Evolutionary conservation across 192 early-diverging fungal species (phyloP).

Genomic region (Geranomyces michiganensis): DNA sequence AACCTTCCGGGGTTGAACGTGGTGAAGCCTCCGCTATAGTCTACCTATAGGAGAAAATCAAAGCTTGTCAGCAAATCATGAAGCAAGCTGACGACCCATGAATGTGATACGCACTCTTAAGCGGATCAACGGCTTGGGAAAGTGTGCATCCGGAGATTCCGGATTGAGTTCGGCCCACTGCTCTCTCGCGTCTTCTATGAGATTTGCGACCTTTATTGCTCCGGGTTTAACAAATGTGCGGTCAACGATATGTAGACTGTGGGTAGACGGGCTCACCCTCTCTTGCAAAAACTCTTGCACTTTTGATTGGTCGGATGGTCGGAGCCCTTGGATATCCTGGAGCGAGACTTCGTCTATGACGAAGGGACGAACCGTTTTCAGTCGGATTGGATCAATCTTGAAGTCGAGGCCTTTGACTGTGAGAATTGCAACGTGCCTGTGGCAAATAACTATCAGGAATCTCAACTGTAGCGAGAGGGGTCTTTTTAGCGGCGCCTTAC

Average conservation of each 20-base stretch:
- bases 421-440: conserved; percentile 60
- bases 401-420: conserved; percentile 70
- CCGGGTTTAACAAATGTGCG: neutral
- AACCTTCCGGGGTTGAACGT: conserved; percentile 87
- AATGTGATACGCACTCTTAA: conserved; percentile 43
- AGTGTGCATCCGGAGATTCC: conserved; percentile 38
- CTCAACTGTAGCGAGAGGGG: neutral
- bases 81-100: neutral
- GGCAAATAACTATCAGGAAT: neutral
- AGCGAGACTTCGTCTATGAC: conserved; percentile 73
- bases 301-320: conserved; percentile 56
- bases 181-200: conserved; percentile 69
- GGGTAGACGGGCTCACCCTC: conserved; percentile 38
- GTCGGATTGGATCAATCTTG: conserved; percentile 70
- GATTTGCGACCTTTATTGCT: conserved; percentile 51
- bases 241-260: neutral
- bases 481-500: conserved; percentile 53
- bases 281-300: conserved; percentile 58
- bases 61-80: neutral
- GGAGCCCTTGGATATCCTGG: conserved; percentile 48
- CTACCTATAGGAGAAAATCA: conserved; percentile 62
- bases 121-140: conserved; percentile 75
- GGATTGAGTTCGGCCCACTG: conserved; percentile 53
- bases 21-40: conserved; percentile 82
- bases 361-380: conserved; percentile 87